Evolutionary conservation across 108 stramenopile genomes (phyloP), one percentile per base, ranked within the genome.

Genomic region (Nitzschia putrida): DNA sequence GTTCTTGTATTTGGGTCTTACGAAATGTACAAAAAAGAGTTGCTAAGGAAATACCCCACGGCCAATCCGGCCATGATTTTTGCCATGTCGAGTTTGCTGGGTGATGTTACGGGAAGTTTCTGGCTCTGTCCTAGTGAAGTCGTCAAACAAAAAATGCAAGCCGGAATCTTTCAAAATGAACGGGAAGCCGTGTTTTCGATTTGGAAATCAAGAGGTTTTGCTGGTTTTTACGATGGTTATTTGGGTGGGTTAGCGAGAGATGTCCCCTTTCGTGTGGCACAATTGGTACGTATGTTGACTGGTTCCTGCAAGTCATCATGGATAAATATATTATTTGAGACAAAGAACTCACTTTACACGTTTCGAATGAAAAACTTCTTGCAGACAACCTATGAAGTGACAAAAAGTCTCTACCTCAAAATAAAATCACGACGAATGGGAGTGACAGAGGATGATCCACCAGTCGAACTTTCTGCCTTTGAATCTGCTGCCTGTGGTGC

Each of bases 121-220:
- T 90, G 87, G 85, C 69, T 93, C 0, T 89, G 88, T 65, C 91
- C 91, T 0, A 73, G 73, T 8, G 91, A 93, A 75, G 91, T 92
- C 12, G 63, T 93, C 43, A 93, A 93, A 51, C 88, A 90, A 61
- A 83, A 85, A 61, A 72, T 88, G 57, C 91, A 92, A 54, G 91
- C 88, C 12, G 88, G 88, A 14, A 84, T 88, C 53, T 89, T 81
- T 68, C 26, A 55, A 21, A 79, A 76, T 29, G 85, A 83, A 58
- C 44, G 57, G 26, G 83, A 89, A 61, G 91, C 91, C 21, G 66
- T 86, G 9, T 39, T 24, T n/a, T 64, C 65, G 5, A 92, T 89
- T 63, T 79, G 72, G 79, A 64, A 57, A 39, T 78, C 69, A 18
- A 68, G 77, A 39, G 91, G 91, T 0, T 24, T 88, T 25, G 57